Percentiles rank a stretch among this genome's conserved stretches.
These are phyloP conservation scores for Cochlearia excelsa DNA, from an alignment of 345 rosid genomes.

Conservation along the genomic window DNA sequence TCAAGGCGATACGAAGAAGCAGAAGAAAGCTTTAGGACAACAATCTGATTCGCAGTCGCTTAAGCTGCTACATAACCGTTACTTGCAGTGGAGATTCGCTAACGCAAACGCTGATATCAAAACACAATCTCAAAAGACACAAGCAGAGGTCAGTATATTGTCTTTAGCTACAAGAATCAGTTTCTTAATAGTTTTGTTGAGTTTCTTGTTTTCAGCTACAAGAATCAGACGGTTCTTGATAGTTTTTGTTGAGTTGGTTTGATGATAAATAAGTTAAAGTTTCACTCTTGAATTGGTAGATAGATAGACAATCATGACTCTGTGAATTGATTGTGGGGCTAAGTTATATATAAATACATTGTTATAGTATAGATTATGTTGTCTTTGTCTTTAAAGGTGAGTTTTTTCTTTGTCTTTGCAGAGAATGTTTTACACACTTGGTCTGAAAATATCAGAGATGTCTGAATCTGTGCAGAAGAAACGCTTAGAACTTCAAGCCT, in stretches of 20 bases:
- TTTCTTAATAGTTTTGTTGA: neutral
- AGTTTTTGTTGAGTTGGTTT: neutral
- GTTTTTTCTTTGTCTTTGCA: conserved; percentile 29
- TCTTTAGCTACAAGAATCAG: neutral
- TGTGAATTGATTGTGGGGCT: too few species aligned
- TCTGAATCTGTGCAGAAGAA: conserved; percentile 58
- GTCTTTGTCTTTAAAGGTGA: neutral
- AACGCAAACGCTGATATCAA: conserved; percentile 66
- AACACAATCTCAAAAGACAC: conserved; percentile 52
- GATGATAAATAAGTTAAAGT: neutral
- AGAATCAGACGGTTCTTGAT: neutral
- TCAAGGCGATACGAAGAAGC: conserved; percentile 41
- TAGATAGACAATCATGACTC: neutral
- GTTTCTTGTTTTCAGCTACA: conserved; percentile 9
- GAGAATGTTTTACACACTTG: conserved; percentile 59
- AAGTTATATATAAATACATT: too few species aligned
- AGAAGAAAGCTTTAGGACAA: conserved; percentile 46
- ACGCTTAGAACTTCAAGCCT: conserved; percentile 48
- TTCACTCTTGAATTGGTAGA: conserved; percentile 5
- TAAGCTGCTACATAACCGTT: conserved; percentile 64
- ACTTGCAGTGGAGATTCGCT: conserved; percentile 83
- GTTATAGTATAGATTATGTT: neutral
- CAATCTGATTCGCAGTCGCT: conserved; percentile 63
- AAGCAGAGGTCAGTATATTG: conserved; percentile 56
- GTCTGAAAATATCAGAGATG: conserved; percentile 54